A percentile compares a stretch with the other conserved stretches of the same genome.
Evolutionary conservation across 305 asterid species (phyloP).

Genomic region (Fraxinus ornus): DNA sequence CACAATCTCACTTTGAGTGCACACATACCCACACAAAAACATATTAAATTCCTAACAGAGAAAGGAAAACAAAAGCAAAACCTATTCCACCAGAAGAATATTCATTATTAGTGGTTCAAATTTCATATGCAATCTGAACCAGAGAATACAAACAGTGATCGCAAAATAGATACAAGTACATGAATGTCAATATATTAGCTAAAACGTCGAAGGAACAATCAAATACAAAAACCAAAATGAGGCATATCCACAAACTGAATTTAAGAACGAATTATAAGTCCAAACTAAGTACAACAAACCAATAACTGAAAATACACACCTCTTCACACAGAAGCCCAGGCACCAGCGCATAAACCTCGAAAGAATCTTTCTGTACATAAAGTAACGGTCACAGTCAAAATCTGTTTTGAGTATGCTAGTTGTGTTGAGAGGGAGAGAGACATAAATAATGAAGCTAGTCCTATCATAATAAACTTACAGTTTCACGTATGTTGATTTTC

Average conservation of each 20-base stretch:
- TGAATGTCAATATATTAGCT: not conserved
- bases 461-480: constrained; percentile 33
- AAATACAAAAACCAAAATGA: not conserved
- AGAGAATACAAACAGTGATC: not conserved
- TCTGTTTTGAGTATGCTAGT: not conserved
- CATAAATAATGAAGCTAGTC: not conserved
- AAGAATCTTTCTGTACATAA: constrained; percentile 44
- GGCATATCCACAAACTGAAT: not conserved
- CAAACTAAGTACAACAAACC: not conserved
- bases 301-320: constrained; percentile 26
- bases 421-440: not conserved
- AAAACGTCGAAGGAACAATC: not conserved
- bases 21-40: not conserved
- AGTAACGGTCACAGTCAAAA: constrained; percentile 9
- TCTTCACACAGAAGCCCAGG: constrained; percentile 57
- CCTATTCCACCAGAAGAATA: not conserved
- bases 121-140: not conserved
- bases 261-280: not conserved
- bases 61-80: not conserved
- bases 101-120: not conserved
- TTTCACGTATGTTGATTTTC: constrained; percentile 52
- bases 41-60: not conserved
- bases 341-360: constrained; percentile 54
- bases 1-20: not conserved
- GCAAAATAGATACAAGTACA: not conserved